phyloP scores from a whole-genome alignment of 768 basidiomycete genomes.

The Tricholoma saponaceum region DNA sequence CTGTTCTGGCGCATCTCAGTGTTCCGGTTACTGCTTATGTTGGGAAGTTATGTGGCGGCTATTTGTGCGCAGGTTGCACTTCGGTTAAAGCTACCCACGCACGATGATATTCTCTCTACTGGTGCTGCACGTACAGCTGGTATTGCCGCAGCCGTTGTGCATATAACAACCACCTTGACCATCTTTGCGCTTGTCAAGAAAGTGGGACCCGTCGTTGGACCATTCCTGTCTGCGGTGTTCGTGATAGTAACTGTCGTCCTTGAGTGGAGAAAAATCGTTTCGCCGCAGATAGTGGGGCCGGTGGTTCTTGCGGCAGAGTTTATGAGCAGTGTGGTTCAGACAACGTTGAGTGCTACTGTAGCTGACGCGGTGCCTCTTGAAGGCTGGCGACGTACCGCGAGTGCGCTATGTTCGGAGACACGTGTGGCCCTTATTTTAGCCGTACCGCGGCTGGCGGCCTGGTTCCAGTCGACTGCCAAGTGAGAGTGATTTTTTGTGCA shows the following conservation, averaged over 20 bases:
- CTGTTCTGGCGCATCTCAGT: background rate
- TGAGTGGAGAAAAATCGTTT: background rate
- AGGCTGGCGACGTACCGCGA: background rate
- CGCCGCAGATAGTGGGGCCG: background rate
- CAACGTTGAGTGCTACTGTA: background rate
- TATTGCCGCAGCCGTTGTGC: background rate
- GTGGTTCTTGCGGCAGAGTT: background rate
- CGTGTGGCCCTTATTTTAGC: background rate
- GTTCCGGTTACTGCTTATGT: background rate
- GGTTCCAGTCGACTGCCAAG: too few relatives aligned
- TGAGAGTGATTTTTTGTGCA: too few relatives aligned
- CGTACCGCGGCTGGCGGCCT: background rate
- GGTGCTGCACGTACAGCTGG: background rate
- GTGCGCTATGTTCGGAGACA: background rate
- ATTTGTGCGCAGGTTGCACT: background rate
- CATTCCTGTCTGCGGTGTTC: background rate
- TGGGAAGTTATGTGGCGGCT: background rate
- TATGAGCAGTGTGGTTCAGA: background rate
- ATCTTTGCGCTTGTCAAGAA: background rate
- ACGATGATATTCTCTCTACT: background rate
- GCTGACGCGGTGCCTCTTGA: background rate
- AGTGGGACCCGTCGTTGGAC: background rate
- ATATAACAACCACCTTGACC: background rate
- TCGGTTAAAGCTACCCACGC: background rate
- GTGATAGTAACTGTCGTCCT: background rate